phyloP scores from a whole-genome alignment of 1,284 basidiomycete genomes.

The Wallemia ichthyophaga region DNA sequence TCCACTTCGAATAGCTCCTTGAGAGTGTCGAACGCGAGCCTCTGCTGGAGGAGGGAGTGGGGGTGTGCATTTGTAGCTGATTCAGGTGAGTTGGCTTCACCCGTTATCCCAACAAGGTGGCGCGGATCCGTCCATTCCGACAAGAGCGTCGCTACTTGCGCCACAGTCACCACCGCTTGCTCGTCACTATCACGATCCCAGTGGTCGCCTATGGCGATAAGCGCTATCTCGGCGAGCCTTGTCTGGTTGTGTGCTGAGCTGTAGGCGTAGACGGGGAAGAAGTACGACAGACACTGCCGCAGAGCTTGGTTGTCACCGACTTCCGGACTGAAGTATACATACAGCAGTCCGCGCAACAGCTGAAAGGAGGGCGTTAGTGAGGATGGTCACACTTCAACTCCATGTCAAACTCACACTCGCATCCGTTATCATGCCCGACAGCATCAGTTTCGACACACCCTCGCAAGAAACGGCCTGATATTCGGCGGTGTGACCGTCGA shows the following conservation, averaged over 20 bases:
- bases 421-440: constrained; percentile 53
- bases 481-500: constrained; percentile 41
- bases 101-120: constrained; percentile 44
- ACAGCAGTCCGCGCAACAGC: constrained; percentile 47
- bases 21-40: constrained; percentile 44
- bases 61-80: constrained; percentile 23
- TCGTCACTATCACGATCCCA: constrained; percentile 35
- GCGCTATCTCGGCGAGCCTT: constrained; percentile 28
- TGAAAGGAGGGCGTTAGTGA: constrained; percentile 12
- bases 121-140: constrained; percentile 79
- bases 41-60: constrained; percentile 35
- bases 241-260: constrained; percentile 47
- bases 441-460: constrained; percentile 65
- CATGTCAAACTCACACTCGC: constrained; percentile 13
- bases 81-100: too few relatives aligned
- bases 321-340: constrained; percentile 63
- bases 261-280: constrained; percentile 80
- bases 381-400: constrained; percentile 20
- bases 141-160: constrained; percentile 54
- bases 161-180: constrained; percentile 45
- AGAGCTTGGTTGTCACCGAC: constrained; percentile 59
- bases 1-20: constrained; percentile 23
- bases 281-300: constrained; percentile 78
- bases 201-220: constrained; percentile 18
- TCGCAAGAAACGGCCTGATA: constrained; percentile 52